Evolutionary conservation across 306 rosid genomes (phyloP), one percentile per base, ranked within the genome.

Genomic region (Malus fusca): DNA sequence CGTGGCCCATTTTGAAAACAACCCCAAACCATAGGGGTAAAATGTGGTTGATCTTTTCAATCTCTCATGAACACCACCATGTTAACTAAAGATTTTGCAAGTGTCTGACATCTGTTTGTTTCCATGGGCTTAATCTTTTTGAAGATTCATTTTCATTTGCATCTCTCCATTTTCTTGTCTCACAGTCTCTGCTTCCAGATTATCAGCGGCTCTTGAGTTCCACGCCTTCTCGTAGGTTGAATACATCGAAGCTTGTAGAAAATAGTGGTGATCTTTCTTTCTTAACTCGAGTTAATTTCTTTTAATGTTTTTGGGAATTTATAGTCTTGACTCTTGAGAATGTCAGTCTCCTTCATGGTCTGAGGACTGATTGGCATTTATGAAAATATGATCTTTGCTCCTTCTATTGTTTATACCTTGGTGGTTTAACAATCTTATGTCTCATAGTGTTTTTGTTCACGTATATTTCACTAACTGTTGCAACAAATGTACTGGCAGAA

Each of bases 141-240:
- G 66, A 80, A 65, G 83, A 74, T 88, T 80, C 64, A 78, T 79
- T 87, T 82, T 87, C 87, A 88, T 87, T 85, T 82, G 74, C 71
- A 76, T 72, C 63, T 88, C 66, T 79, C 73, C 77, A 69, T 83
- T 79, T 90, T 79, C 84, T 72, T 84, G 87, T 78, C 83, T 82
- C 85, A 63, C 90, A 96, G 99, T 84, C 98, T 88, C 88, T 96
- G 82, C 98, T 92, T 92, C 98, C 93, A 88, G 98, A 96, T 89
- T 96, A 92, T 86, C 99, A 96, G 87, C 93, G 99, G 85, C 91
- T 96, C 68, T 79, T 96, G 83, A 92, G 99, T 85, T 87, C 99
- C 84, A 75, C 69, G 75, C 99, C 97, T 77, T 83, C 98, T 83
- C 98, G 98, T 79, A 92, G 99, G 90, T 76, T 96, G 90, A 96